Evolutionary conservation across 2,329 filamentous ascomycete genomes (phyloP).

Genomic region (Ceratocystis cacaofunesta): DNA sequence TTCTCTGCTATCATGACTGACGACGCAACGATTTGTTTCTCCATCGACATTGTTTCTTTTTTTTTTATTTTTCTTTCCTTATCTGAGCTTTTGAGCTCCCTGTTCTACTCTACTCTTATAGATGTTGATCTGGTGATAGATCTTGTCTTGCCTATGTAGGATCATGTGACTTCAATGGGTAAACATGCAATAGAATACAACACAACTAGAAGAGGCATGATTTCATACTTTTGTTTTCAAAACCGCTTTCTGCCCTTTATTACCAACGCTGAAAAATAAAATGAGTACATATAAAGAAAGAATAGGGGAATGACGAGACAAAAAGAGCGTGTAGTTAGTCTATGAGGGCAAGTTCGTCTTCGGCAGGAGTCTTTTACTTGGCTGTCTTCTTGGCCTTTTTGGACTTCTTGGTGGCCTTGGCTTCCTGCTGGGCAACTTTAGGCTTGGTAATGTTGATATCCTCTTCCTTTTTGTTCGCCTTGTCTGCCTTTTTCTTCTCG

Average conservation of each 20-base stretch:
- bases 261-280: slow-evolving; percentile 14
- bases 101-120: not conserved
- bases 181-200: no score
- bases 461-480: slow-evolving; percentile 17
- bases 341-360: not conserved
- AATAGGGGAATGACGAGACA: not conserved
- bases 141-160: not conserved
- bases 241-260: slow-evolving; percentile 9
- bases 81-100: not conserved
- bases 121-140: not conserved
- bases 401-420: slow-evolving; percentile 16
- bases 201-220: not conserved
- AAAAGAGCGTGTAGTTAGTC: not conserved
- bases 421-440: slow-evolving; percentile 16
- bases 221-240: slow-evolving; percentile 19
- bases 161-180: not conserved
- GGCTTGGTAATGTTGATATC: not conserved
- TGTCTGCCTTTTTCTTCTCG: slow-evolving; percentile 9
- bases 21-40: slow-evolving; percentile 13
- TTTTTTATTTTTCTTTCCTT: slow-evolving; percentile 8
- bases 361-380: not conserved
- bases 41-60: not conserved
- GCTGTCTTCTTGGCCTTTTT: slow-evolving; percentile 17
- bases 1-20: slow-evolving; percentile 16
- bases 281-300: slow-evolving; percentile 3